Percentiles rank a stretch among this genome's conserved stretches.
Conservation (phyloP, 768 basidiomycete species). For the Boletus subcaerulescens region DNA sequence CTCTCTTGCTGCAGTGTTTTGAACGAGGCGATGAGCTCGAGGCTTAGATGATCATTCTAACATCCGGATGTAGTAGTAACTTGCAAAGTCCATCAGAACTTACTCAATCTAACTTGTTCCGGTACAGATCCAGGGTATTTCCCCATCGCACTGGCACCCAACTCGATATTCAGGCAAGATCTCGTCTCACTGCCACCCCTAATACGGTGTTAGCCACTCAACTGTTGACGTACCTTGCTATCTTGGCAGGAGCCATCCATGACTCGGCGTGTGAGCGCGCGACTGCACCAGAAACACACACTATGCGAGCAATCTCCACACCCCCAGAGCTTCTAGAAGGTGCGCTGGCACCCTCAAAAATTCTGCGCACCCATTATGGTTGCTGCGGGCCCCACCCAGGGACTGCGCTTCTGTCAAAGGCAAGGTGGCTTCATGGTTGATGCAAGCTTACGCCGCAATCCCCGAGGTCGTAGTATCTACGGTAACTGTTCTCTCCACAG, state of each 20-base stretch:
- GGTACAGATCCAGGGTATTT: neutral
- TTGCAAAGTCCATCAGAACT: neutral
- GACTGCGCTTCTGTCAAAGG: neutral
- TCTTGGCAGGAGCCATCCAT: no score
- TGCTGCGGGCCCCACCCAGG: slow-evolving; percentile 1
- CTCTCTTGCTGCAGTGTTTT: slow-evolving; percentile 1
- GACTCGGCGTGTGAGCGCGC: neutral
- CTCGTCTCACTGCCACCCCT: neutral
- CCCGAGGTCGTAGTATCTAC: slow-evolving; percentile 1
- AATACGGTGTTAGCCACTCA: no score
- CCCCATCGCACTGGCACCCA: neutral
- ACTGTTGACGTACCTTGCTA: no score
- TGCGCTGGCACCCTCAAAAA: neutral
- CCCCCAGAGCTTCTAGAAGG: neutral
- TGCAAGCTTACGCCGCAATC: neutral
- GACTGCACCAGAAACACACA: neutral
- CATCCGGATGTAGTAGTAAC: slow-evolving; percentile 7
- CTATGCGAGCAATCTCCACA: neutral
- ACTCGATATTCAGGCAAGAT: neutral
- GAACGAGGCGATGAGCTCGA: slow-evolving; percentile 12
- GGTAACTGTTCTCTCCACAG: neutral
- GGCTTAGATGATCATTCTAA: slow-evolving; percentile 2
- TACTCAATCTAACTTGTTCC: no score
- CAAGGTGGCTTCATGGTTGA: neutral
- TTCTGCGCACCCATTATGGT: neutral